Conservation (phyloP, 106 monocot species). For the Vanilla planifolia region DNA sequence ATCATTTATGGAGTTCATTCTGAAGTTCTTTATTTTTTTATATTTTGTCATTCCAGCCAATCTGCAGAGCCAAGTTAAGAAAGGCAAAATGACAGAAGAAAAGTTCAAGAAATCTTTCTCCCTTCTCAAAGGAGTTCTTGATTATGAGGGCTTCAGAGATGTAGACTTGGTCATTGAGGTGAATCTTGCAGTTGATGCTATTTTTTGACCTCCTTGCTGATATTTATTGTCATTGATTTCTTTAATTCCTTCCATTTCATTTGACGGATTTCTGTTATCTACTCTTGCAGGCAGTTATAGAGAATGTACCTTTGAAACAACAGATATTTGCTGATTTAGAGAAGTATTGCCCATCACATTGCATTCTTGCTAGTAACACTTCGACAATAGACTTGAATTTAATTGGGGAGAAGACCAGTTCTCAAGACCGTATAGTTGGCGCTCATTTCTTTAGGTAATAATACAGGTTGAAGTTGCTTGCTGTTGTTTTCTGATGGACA, state of each 20-base stretch:
- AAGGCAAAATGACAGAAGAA: slow-evolving; percentile 31
- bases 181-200: not conserved
- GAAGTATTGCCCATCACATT: slow-evolving; percentile 23
- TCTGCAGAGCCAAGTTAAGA: slow-evolving; percentile 36
- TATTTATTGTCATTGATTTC: not conserved
- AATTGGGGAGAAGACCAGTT: slow-evolving; percentile 26
- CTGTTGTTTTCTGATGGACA: slow-evolving; percentile 5
- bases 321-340: slow-evolving; percentile 76
- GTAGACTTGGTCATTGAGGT: slow-evolving; percentile 38
- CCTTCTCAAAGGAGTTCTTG: slow-evolving; percentile 20
- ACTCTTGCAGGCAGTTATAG: slow-evolving; percentile 75
- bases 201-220: not conserved
- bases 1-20: not conserved
- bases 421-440: slow-evolving; percentile 25
- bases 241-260: not conserved
- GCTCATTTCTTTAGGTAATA: slow-evolving; percentile 42
- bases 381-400: slow-evolving; percentile 31
- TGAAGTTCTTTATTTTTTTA: not conserved
- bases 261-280: not conserved
- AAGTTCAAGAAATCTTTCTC: slow-evolving; percentile 20
- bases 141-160: slow-evolving; percentile 25
- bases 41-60: slow-evolving; percentile 49
- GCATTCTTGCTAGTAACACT: slow-evolving; percentile 29
- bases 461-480: slow-evolving; percentile 29
- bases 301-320: slow-evolving; percentile 86